Conservation (phyloP, 208 protist genomes). For the Crithidia bombi region DNA sequence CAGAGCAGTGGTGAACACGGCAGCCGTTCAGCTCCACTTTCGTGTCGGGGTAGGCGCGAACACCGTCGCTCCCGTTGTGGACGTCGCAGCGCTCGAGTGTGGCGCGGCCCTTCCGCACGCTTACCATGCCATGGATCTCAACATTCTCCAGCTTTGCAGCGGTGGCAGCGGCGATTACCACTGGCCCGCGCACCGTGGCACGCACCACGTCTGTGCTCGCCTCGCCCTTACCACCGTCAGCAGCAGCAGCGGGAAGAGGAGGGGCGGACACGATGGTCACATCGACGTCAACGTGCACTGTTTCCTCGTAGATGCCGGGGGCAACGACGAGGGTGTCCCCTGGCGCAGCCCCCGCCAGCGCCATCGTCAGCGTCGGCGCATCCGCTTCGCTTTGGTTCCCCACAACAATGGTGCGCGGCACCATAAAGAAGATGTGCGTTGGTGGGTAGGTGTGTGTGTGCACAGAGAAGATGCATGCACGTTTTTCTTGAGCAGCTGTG, state of each 20-base stretch:
- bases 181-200: constrained; percentile 47
- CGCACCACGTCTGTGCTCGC: constrained; percentile 27
- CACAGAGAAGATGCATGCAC: too few relatives aligned
- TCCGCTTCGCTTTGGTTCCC: constrained; percentile 48
- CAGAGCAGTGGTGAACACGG: constrained; percentile 73
- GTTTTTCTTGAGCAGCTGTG: too few relatives aligned
- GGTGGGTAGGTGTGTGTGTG: too few relatives aligned
- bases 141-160: constrained; percentile 50
- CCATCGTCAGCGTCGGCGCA: constrained; percentile 66
- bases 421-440: constrained; percentile 13
- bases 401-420: constrained; percentile 36
- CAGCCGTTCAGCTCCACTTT: constrained; percentile 56
- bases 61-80: constrained; percentile 73
- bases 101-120: constrained; percentile 77
- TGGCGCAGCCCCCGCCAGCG: constrained; percentile 44
- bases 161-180: constrained; percentile 60
- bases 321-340: constrained; percentile 69
- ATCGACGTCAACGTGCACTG: constrained; percentile 55
- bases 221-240: neutral
- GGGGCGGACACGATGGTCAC: constrained; percentile 41
- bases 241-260: neutral
- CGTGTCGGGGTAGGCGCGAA: constrained; percentile 60
- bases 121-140: constrained; percentile 64
- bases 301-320: constrained; percentile 81
- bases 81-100: constrained; percentile 81